phyloP scores from a whole-genome alignment of 192 early-diverging fungal genomes.

The Backusella sp. region DNA sequence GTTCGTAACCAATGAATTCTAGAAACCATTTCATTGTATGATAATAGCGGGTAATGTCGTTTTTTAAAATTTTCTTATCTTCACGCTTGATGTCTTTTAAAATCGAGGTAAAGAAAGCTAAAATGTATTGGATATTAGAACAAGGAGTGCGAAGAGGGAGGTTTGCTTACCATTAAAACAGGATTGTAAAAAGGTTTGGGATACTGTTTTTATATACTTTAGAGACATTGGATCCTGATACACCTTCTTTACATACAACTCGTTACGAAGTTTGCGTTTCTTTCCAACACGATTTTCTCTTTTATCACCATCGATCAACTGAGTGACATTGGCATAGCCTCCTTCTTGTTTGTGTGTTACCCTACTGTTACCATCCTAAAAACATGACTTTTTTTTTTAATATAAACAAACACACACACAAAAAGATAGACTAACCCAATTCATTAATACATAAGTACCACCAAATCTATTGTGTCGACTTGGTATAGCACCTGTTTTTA shows the following conservation, averaged over 20 bases:
- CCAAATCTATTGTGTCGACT: conserved; percentile 67
- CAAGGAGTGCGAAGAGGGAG: background rate
- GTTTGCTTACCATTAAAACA: conserved; percentile 46
- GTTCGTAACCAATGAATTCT: conserved; percentile 30
- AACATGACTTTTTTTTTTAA: background rate
- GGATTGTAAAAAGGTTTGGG: conserved; percentile 36
- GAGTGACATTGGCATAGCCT: conserved; percentile 32
- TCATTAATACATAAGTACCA: conserved; percentile 56
- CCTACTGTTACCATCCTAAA: conserved; percentile 38
- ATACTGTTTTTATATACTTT: conserved; percentile 22
- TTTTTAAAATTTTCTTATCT: conserved; percentile 39
- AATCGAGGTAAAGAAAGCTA: conserved; percentile 39
- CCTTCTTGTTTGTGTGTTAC: conserved; percentile 43
- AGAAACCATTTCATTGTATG: conserved; percentile 42
- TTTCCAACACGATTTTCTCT: conserved; percentile 28
- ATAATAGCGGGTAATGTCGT: conserved; percentile 39
- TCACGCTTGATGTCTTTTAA: conserved; percentile 39
- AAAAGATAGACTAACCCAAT: conserved; percentile 24
- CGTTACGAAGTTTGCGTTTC: conserved; percentile 27
- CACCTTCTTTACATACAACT: background rate
- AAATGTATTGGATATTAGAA: background rate
- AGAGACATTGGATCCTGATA: conserved; percentile 3
- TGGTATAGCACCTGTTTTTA: conserved; percentile 21
- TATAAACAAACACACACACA: background rate
- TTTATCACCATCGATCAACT: conserved; percentile 36